Base-by-base conservation (phyloP, 805 yeast genomes). In the Lipomyces starkeyi region DNA sequence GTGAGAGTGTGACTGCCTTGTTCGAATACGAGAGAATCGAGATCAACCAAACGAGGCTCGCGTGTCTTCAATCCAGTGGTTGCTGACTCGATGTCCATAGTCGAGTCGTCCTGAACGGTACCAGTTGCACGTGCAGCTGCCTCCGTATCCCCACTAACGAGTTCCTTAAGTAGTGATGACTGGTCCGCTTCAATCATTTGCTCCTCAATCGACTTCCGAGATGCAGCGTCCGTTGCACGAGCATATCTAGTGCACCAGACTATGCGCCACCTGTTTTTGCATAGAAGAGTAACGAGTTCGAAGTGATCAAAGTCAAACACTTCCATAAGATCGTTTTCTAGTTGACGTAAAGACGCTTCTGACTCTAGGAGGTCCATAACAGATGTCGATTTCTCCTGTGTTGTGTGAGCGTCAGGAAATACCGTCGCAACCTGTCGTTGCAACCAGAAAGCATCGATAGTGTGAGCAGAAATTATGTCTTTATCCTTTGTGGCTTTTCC, bases 1-100 rank as follows among this genome's bases (percentile, higher is more conserved):
- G 93, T 84, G 85, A 89, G 83, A 11, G 90, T 80, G 72, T 86
- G 90, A 0, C 90, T 81, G 0, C 95, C 94, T 75, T 91, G 89
- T 47, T 89, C 92, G 74, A 91, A 90, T 0, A 82, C 82, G 5
- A 90, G 78, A 11, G 86, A 81, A 32, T 86, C 87, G 8, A 93
- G 77, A 74, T 91, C 91, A n/a, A 91, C 82, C 55, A 84, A 77
- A 58, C 80, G 78, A 0, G 95, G 83, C 13, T 63, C 53, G n/a
- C 74, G 67, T 5, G 59, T 32, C 32, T 49, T 56, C 43, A 40
- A 54, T 11, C n/a, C 65, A 11, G 22, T 35, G 11, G 57, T 8
- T 2, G 27, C 32, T 2, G 20, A 61, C 2, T 61, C 61, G 9
- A 58, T 7, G 8, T 58, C 64, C 61, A 68, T 68, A 7, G 54